Evolutionary conservation across 345 rosid species (phyloP), one percentile per base, ranked within the genome.

Genomic region (Eucalyptus lansdowneana): DNA sequence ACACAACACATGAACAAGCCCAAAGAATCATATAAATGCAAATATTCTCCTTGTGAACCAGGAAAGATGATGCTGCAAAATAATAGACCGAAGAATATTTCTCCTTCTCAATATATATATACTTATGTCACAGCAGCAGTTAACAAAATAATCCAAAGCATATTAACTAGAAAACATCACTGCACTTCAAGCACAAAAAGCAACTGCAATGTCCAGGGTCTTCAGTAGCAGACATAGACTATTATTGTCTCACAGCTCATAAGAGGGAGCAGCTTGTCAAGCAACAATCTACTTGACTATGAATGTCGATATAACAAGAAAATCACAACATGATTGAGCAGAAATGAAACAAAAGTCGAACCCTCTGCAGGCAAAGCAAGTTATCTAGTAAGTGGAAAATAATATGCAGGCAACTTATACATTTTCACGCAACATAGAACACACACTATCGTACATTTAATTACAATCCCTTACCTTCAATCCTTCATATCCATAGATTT

Each of bases 401-500:
- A 72, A 72, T 0, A 40, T 37, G 81, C 45, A 19, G 14, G 45
- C 45, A 72, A 72, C 27, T 19, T 9, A 44, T 40, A n/a, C 27
- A 42, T 10, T 25, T 58, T n/a, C 80, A 88, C n/a, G 13, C n/a
- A 47, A 67, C 15, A 31, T 53, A 86, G 62, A 9, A 17, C 29
- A 50, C 56, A 86, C 17, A 50, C 17, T 21, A 9, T 34, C 12
- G 2, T 4, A 24, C 44, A 34, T 22, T 62, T 50, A n/a, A 44
- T 72, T 72, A 37, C 2, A 22, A 21, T 72, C 45, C 45, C 81
- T 72, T 91, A 97, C 99, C 96, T 96, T 94, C 87, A 98, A 92
- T 81, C 92, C 97, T 89, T 93, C 92, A 92, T 97, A 98, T 88
- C 99, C 99, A 89, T 96, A 96, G 86, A 98, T 98, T 90, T 98